phyloP scores from a whole-genome alignment of 805 yeast genomes.

The Cyberlindnera misumaiensis region DNA sequence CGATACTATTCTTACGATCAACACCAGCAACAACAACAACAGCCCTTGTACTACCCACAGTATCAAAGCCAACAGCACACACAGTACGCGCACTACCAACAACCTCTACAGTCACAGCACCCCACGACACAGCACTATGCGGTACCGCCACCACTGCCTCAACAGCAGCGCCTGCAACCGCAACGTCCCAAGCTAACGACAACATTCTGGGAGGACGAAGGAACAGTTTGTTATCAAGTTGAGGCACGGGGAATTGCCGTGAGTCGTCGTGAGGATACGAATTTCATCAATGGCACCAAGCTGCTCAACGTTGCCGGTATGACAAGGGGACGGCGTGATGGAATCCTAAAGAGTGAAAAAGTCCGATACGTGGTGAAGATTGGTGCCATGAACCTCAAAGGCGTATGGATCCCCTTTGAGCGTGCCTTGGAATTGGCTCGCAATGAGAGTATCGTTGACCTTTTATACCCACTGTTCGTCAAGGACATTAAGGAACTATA shows the following conservation, averaged over 20 bases:
- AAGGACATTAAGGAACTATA: constrained; percentile 49
- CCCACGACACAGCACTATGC: not conserved
- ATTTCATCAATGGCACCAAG: constrained; percentile 69
- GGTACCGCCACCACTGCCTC: not conserved
- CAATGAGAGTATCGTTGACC: constrained; percentile 55
- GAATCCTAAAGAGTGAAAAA: constrained; percentile 60
- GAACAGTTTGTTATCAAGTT: constrained; percentile 64
- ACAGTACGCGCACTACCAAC: not conserved
- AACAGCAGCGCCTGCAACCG: not conserved
- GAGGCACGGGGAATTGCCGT: constrained; percentile 63
- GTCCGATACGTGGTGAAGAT: constrained; percentile 64
- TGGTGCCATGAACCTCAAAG: constrained; percentile 71
- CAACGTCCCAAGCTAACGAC: constrained; percentile 58
- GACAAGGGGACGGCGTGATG: constrained; percentile 71
- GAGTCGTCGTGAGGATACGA: constrained; percentile 63
- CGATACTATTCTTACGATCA: constrained; percentile 2
- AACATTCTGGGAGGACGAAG: constrained; percentile 73
- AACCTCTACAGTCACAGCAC: not conserved
- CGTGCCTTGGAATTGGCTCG: constrained; percentile 65
- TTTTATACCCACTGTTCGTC: constrained; percentile 52
- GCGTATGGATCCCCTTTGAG: constrained; percentile 74
- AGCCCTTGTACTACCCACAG: constrained; percentile 5
- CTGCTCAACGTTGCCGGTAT: constrained; percentile 62
- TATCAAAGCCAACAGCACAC: constrained; percentile 6
- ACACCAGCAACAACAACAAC: constrained; percentile 4